These are phyloP conservation scores for Sinapis alba DNA, from an alignment of 441 rosid species.

Conservation along the genomic window DNA sequence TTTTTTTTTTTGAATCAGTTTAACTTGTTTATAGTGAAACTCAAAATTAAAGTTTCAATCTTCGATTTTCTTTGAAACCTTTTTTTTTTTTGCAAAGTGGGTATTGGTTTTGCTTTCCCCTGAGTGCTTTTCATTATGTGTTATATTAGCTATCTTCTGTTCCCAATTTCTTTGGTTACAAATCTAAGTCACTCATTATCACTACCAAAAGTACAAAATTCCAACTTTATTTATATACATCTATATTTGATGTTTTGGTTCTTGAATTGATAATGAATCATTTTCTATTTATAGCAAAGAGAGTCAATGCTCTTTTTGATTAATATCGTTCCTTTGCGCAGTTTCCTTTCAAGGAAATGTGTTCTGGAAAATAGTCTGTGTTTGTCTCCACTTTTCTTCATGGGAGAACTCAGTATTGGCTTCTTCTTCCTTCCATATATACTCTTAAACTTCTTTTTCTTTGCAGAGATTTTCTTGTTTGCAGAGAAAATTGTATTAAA, in stretches of 20 bases:
- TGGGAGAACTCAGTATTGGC: slow-evolving; percentile 23
- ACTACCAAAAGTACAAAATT: slow-evolving; percentile 34
- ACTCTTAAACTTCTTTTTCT: not conserved
- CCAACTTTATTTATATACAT: slow-evolving; percentile 20
- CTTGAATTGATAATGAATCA: slow-evolving; percentile 33
- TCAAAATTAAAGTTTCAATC: slow-evolving; percentile 3
- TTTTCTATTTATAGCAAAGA: slow-evolving; percentile 33
- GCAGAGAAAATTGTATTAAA: not conserved
- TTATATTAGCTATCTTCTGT: slow-evolving; percentile 25
- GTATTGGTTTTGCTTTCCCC: slow-evolving; percentile 9
- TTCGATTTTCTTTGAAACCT: not conserved
- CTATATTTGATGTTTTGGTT: slow-evolving; percentile 7
- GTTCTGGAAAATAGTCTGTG: slow-evolving; percentile 26
- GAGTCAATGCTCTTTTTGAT: slow-evolving; percentile 26
- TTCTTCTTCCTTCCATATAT: slow-evolving; percentile 13
- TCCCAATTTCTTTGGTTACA: slow-evolving; percentile 30
- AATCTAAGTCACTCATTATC: slow-evolving; percentile 38
- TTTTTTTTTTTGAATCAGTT: slow-evolving; percentile 9
- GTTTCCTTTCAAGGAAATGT: slow-evolving; percentile 24
- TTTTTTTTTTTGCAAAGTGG: slow-evolving; percentile 3
- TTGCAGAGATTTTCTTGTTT: not conserved
- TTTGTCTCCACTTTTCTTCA: slow-evolving; percentile 32
- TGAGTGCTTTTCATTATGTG: slow-evolving; percentile 34
- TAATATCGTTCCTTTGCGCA: slow-evolving; percentile 11
- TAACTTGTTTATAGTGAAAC: slow-evolving; percentile 44